These are phyloP conservation scores for Mycocentrospora acerina DNA, from an alignment of 2,329 filamentous ascomycete genomes.

Conservation along the genomic window DNA sequence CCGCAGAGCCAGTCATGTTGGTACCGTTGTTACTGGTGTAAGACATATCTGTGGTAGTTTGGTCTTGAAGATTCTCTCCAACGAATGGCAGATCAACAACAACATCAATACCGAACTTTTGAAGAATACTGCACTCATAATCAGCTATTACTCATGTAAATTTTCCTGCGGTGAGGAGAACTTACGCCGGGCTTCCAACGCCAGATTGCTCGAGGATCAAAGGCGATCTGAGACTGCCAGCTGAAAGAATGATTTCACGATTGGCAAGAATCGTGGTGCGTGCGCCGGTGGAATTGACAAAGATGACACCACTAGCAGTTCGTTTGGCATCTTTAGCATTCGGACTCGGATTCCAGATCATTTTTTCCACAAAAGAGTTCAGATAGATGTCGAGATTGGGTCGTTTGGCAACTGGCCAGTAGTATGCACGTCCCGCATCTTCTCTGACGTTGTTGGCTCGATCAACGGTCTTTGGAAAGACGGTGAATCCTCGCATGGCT, in stretches of 20 bases:
- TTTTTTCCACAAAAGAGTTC: slow-evolving; percentile 49
- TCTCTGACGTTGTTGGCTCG: slow-evolving; percentile 41
- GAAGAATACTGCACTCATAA: slow-evolving; percentile 16
- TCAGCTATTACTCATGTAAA: background rate
- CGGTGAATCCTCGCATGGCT: slow-evolving; percentile 46
- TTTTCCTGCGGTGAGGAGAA: background rate
- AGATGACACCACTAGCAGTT: slow-evolving; percentile 36
- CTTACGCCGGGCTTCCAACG: slow-evolving; percentile 18
- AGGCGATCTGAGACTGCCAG: slow-evolving; percentile 30
- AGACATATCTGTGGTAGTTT: slow-evolving; percentile 21
- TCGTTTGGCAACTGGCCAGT: slow-evolving; percentile 46
- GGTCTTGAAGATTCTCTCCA: slow-evolving; percentile 41
- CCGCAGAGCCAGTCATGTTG: background rate
- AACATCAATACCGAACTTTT: slow-evolving; percentile 27
- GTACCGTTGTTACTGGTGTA: background rate
- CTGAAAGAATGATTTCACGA: slow-evolving; percentile 33
- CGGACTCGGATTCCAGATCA: slow-evolving; percentile 40
- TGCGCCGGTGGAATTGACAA: slow-evolving; percentile 40
- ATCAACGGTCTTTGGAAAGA: slow-evolving; percentile 48
- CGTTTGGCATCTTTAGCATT: slow-evolving; percentile 46
- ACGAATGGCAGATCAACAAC: slow-evolving; percentile 33
- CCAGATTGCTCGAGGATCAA: slow-evolving; percentile 37
- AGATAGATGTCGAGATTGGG: slow-evolving; percentile 48
- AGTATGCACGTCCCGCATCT: slow-evolving; percentile 53
- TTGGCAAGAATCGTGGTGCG: slow-evolving; percentile 25